Evolutionary conservation across 1,284 basidiomycete species (phyloP), one percentile per base, ranked within the genome.

Genomic region (Ustilago esculenta): DNA sequence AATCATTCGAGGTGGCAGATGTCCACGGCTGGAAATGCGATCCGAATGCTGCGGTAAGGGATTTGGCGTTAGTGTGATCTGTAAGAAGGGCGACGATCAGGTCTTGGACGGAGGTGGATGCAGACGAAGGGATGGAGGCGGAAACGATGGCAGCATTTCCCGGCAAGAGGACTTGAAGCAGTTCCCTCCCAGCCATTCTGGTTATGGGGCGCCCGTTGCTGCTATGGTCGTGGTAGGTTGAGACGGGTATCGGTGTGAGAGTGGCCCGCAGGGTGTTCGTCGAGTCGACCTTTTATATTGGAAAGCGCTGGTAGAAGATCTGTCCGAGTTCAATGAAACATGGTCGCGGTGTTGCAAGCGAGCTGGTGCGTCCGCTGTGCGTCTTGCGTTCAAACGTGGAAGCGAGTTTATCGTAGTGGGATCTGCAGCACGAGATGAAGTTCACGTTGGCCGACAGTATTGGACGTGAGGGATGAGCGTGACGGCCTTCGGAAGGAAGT

Each of bases 151-250:
- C 58, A 1, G 53, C 48, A 35, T 68, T 72, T 52, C 72, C 73
- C 12, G 74, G 74, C 23, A 76, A 40, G 5, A 76, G 48, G 33
- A 76, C 73, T 42, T 74, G 74, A 2, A 76, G 47, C 24, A 74
- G 64, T 45, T 71, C 68, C 10, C 68, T 43, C 1, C 56, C 63
- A 23, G 57, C 49, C 68, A 71, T 71, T 9, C n/a, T 51, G 10
- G 20, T 20, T 27, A 24, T 18, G 21, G 10, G 12, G 1, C 1
- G n/a, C 20, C 35, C 17, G 27, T 6, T n/a, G n/a, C n/a, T n/a
- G n/a, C n/a, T n/a, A n/a, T n/a, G n/a, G n/a, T n/a, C n/a, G n/a
- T n/a, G n/a, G n/a, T n/a, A n/a, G n/a, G n/a, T 24, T 15, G 35
- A 40, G 49, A 1, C 15, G 33, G 33, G 6, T 35, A 7, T 35